Percentiles rank a stretch among this genome's conserved stretches.
These are phyloP conservation scores for Cystobasidium pallidum DNA, from an alignment of 1,284 basidiomycete genomes.

Conservation along the genomic window DNA sequence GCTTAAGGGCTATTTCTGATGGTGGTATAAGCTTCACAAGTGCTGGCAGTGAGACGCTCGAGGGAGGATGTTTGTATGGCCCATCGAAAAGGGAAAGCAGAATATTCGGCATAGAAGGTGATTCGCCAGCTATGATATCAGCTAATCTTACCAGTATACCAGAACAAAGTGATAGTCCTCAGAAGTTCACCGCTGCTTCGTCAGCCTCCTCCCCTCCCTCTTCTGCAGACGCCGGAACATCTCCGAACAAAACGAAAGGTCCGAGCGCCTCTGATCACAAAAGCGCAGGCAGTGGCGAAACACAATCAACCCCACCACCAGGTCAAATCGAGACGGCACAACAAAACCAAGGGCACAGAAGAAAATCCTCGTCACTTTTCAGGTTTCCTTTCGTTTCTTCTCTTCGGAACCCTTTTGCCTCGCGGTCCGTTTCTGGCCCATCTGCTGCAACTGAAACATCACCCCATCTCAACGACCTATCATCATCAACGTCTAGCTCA, in stretches of 20 bases:
- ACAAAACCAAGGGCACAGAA: conserved; percentile 27
- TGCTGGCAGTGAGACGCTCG: conserved; percentile 7
- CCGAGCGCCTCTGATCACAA: conserved; percentile 9
- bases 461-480: not conserved
- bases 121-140: not conserved
- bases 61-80: conserved; percentile 2
- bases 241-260: conserved; percentile 9
- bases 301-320: not conserved
- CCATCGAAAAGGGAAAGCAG: conserved; percentile 17
- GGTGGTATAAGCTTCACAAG: conserved; percentile 17
- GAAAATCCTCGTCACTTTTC: conserved; percentile 39
- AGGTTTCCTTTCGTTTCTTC: conserved; percentile 42
- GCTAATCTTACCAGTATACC: conserved; percentile 7
- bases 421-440: not conserved
- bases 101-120: conserved; percentile 2
- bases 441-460: not conserved
- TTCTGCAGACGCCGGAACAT: not conserved
- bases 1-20: conserved; percentile 13
- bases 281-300: not conserved
- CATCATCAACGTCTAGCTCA: conserved; percentile 6
- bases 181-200: not conserved
- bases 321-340: not conserved
- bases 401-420: conserved; percentile 26
- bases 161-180: conserved; percentile 22
- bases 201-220: not conserved